Percentiles rank a stretch among this genome's conserved stretches.
Evolutionary conservation across 805 yeast genomes (phyloP).

Genomic region (Lipomyces mesembrius): DNA sequence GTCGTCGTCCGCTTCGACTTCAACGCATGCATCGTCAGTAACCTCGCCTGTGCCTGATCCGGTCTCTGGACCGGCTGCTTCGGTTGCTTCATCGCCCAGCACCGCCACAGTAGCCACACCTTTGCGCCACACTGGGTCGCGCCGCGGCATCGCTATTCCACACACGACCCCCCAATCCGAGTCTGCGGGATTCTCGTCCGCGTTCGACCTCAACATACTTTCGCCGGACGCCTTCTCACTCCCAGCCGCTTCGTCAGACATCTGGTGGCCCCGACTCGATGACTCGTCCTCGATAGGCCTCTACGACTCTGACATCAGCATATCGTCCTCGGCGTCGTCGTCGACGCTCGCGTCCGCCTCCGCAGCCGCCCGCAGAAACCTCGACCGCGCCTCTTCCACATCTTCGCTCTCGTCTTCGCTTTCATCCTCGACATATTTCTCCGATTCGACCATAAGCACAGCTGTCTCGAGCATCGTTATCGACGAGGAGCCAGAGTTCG

Average conservation of each 20-base stretch:
- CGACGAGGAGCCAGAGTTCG: conserved; percentile 22
- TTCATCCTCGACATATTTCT: conserved; percentile 28
- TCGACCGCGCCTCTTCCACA: conserved; percentile 31
- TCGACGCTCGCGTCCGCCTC: conserved; percentile 24
- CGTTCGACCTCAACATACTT: conserved; percentile 17
- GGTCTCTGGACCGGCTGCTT: neutral
- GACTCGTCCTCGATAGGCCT: neutral
- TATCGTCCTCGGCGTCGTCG: conserved; percentile 15
- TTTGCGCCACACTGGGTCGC: neutral
- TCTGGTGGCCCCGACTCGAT: conserved; percentile 20
- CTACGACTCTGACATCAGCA: conserved; percentile 7
- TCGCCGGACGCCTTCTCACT: conserved; percentile 31
- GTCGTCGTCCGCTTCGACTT: conserved; percentile 8
- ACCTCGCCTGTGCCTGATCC: neutral
- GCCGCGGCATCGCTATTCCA: conserved; percentile 17
- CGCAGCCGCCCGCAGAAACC: conserved; percentile 29
- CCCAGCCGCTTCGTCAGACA: conserved; percentile 11
- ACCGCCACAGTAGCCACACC: neutral
- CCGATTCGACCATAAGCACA: conserved; percentile 27
- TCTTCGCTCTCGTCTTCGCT: conserved; percentile 28
- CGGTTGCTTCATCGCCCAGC: neutral
- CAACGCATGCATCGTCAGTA: neutral
- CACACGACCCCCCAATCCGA: conserved; percentile 7
- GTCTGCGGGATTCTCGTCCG: conserved; percentile 4
- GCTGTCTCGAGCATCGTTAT: conserved; percentile 28